These are phyloP conservation scores for Talaromyces pinophilus DNA, from an alignment of 2,329 filamentous ascomycete genomes.

Conservation along the genomic window DNA sequence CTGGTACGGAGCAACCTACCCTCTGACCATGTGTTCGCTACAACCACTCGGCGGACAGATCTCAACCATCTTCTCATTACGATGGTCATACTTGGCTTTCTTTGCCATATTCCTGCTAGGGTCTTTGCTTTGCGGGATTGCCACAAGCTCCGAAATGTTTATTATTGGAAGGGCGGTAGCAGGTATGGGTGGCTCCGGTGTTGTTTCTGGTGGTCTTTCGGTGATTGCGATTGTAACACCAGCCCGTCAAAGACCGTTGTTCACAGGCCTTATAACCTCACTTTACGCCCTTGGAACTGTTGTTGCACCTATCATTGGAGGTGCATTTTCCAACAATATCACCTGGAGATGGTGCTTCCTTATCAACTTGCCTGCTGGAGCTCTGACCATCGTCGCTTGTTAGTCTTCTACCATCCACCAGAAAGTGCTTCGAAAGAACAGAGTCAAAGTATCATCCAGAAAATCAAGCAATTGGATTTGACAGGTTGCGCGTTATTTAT, in stretches of 20 bases:
- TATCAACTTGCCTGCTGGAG: constrained; percentile 2
- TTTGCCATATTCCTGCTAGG: background rate
- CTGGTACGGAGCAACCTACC: constrained; percentile 1
- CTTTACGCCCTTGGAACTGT: background rate
- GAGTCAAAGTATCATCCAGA: background rate
- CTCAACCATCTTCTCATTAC: background rate
- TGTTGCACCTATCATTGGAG: background rate
- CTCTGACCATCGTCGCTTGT: background rate
- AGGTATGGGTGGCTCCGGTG: background rate
- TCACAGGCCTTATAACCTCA: background rate
- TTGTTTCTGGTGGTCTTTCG: background rate
- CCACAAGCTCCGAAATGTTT: background rate
- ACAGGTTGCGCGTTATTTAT: background rate
- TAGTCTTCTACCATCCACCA: background rate
- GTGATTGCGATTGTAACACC: background rate
- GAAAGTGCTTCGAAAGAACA: background rate
- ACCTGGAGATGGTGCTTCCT: constrained; percentile 9
- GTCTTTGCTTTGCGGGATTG: background rate
- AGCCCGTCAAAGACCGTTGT: background rate
- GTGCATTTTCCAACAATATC: background rate
- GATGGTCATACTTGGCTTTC: background rate
- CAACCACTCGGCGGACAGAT: constrained; percentile 1
- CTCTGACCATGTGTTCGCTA: background rate
- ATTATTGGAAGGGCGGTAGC: constrained; percentile 7
- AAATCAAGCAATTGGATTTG: background rate